Base-by-base conservation (phyloP, 352 stramenopile genomes). In the Phytophthora idaei region DNA sequence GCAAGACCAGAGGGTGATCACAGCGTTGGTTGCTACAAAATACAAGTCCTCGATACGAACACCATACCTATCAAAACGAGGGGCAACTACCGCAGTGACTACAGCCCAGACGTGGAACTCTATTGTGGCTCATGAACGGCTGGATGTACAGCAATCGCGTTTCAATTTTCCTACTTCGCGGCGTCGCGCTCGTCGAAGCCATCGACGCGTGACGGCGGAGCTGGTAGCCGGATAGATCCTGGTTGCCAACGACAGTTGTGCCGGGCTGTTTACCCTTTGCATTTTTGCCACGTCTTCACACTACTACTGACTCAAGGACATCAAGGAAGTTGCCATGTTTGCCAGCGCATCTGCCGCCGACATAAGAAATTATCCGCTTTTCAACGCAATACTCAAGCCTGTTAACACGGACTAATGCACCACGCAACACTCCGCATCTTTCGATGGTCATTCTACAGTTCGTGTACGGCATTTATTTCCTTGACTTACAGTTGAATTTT, bases 101-200 rank as follows among this genome's bases (percentile, higher is more conserved):
- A 12, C 28, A 17, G 17, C n/a, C 47, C 47, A 65, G 46, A 31
- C 34, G 45, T 57, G 47, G 46, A 32, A 58, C 17, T 9, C 8
- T 41, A 8, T 59, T 29, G 57, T 52, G 36, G 37, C 37, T n/a
- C 28, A 27, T 41, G 29, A 51, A 17, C 52, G 36, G 34, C 45
- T 69, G 61, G 28, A 50, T 25, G 37, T 21, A 12, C 28, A 55
- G 61, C 52, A 61, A 57, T 59, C 61, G 36, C 32, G 32, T 21
- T 44, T 41, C 32, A 10, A 44, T 21, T 57, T 57, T 45, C 32
- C n/a, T 15, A 45, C 34, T 25, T 57, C 49, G 49, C 49, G 29
- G 48, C 29, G 15, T 55, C 29, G 48, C 29, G 28, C 31, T 55
- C 47, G 15, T 32, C 21, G 21, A 49, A 17, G 9, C 44, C 47